Base-by-base conservation (phyloP, 2,329 filamentous ascomycete species). In the Stachybotrys elegans region DNA sequence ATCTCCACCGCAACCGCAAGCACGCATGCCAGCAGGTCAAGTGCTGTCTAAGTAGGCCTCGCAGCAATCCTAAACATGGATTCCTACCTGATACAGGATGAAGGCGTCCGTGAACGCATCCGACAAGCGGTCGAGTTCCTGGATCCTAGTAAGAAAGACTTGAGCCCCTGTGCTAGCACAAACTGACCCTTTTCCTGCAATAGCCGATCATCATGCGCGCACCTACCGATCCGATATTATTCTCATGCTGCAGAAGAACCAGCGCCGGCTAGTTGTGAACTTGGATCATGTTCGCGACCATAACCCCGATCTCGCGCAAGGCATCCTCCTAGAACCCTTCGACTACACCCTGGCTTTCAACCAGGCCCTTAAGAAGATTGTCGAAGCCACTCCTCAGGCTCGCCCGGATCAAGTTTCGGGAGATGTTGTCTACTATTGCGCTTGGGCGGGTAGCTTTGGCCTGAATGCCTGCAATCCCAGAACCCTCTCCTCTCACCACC, bases 381-480 rank as follows among this genome's bases (percentile, higher is more conserved):
- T 97, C 51, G 80, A 85, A 59, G 86, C 89, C 3, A 72, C 95
- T 23, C 83, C 85, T 11, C 82, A 86, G 56, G 81, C 87, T 32
- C 81, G 88, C 3, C 78, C 84, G 3, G 83, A 85, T 54, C 88
- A 95, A 65, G 83, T 81, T 2, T 78, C 81, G 35, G 82, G 86
- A 22, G 91, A 96, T 62, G 81, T 83, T 34, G 76, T 88, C 56
- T 98, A 95, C 70, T 97, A 98, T 65, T 96, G 93, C 60, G 93
- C 93, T n/a, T 97, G 88, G 71, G 82, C 92, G 44, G 93, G 93
- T 52, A 95, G 89, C 61, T 98, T 98, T 61, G 93, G 94, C 52
- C 84, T 96, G 62, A 93, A 88, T 63, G 79, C 91, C 12, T 96
- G 91, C 76, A 98, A 96, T 59, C 93, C 93, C 32, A 82, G 93